phyloP scores from a whole-genome alignment of 768 basidiomycete genomes.

The Jaapia argillacea region DNA sequence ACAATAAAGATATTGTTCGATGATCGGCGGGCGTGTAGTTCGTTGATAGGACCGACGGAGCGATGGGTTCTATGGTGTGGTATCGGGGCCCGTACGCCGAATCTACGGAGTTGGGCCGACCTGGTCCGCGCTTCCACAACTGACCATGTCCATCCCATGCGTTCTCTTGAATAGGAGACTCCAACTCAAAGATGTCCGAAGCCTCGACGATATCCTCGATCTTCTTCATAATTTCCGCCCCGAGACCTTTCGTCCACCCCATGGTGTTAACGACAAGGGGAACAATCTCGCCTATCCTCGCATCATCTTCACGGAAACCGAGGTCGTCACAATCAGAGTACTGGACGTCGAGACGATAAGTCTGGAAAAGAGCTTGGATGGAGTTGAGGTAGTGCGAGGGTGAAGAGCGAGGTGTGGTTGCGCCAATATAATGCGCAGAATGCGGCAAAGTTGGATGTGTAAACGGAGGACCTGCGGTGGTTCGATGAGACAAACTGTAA shows the following conservation, averaged over 20 bases:
- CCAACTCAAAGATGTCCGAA: conserved; percentile 47
- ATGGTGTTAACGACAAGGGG: conserved; percentile 93
- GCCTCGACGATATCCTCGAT: conserved; percentile 62
- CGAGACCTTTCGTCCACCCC: conserved; percentile 95
- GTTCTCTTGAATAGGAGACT: conserved; percentile 6
- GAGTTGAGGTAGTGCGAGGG: conserved; percentile 70
- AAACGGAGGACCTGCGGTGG: conserved; percentile 83
- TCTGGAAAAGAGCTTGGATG: conserved; percentile 54
- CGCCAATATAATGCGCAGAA: conserved; percentile 75
- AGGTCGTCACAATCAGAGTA: conserved; percentile 18
- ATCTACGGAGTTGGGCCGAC: no score
- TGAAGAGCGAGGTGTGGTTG: conserved; percentile 63
- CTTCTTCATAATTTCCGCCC: conserved; percentile 62
- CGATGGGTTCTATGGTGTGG: conserved; percentile 31
- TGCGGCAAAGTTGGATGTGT: conserved; percentile 69
- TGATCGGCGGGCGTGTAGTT: conserved; percentile 57
- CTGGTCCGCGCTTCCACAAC: neutral
- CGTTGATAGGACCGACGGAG: conserved; percentile 32
- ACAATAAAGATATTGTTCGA: conserved; percentile 58
- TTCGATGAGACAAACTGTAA: neutral
- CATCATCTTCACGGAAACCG: conserved; percentile 18
- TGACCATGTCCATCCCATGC: neutral
- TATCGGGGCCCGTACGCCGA: neutral
- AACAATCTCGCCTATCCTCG: conserved; percentile 43
- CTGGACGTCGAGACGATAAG: conserved; percentile 62